Base-by-base conservation (phyloP, 257 asterid genomes). In the Penstemon newberryi region DNA sequence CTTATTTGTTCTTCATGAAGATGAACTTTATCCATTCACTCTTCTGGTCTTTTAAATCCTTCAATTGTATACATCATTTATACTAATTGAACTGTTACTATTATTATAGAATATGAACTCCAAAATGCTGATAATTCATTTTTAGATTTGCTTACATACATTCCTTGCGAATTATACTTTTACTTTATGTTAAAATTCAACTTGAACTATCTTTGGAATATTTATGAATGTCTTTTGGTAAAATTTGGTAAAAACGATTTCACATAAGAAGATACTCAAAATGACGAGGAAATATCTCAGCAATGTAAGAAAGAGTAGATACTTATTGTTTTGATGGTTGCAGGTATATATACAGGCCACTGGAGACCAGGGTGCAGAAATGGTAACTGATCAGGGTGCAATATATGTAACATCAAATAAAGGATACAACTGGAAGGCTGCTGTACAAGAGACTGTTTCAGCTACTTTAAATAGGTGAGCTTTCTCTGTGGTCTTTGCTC, bases 391-490 rank as follows among this genome's bases (percentile, higher is more conserved):
- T 59, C 96, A 92, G 84, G 96, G 98, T 76, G 98, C 98, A 70
- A 87, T 89, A 57, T 92, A 92, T 67, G 66, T 92, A 73, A 90
- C 97, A 66, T 79, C 97, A 77, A 93, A 93, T 75, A 84, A 91
- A 76, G 99, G 99, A 73, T 88, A 90, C 87, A 93, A 93, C 78
- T 93, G 99, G 99, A 84, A 78, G 77, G 99, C 99, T 91, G 96
- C 96, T 73, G 84, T 93, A 13, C 97, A 88, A 80, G 99, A 93
- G 77, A 90, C 96, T 67, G 99, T 93, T 75, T 93, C 99, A 46
- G 99, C 97, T 77, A 93, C 97, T 67, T 83, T 93, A 66, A 90
- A 93, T 79, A 88, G 98, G 97, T 86, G 67, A 81, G 78, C 65
- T 70, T 77, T 73, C 56, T 65, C 57, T 43, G 55, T 63, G 66